phyloP scores from a whole-genome alignment of 2,329 filamentous ascomycete species.

The Pleomassaria siparia region DNA sequence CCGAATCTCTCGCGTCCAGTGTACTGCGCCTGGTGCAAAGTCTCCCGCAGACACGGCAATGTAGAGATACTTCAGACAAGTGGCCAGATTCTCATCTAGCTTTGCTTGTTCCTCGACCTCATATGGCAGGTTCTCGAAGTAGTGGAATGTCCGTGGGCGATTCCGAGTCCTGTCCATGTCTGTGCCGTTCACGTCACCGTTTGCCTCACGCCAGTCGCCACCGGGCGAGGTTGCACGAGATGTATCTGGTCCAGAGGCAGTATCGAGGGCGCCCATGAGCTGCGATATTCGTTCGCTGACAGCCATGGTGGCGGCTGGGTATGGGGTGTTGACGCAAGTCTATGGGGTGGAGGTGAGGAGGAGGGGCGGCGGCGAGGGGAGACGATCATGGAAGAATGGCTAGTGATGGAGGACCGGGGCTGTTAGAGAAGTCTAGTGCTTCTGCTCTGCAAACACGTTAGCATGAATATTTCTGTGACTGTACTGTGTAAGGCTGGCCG shows the following conservation, averaged over 20 bases:
- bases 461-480: conserved; percentile 15
- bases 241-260: conserved; percentile 62
- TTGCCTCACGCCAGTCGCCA: conserved; percentile 57
- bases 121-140: conserved; percentile 89
- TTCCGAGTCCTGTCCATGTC: conserved; percentile 65
- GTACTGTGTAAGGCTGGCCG: conserved; percentile 12
- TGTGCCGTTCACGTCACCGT: conserved; percentile 50
- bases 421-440: conserved; percentile 6
- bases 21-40: conserved; percentile 87
- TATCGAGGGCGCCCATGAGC: conserved; percentile 43
- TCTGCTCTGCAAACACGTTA: conserved; percentile 15
- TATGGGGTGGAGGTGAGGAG: conserved; percentile 18
- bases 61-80: conserved; percentile 92
- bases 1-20: conserved; percentile 95
- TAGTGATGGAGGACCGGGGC: conserved; percentile 14
- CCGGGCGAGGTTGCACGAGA: conserved; percentile 87
- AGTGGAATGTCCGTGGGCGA: conserved; percentile 84
- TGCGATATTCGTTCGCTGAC: conserved; percentile 46
- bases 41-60: conserved; percentile 89
- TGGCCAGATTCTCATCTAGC: conserved; percentile 75
- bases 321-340: conserved; percentile 11
- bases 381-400: conserved; percentile 29
- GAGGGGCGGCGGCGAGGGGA: conserved; percentile 10
- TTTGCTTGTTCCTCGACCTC: conserved; percentile 76
- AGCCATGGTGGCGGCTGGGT: conserved; percentile 36